Percentiles rank a stretch among this genome's conserved stretches.
Evolutionary conservation across 805 yeast genomes (phyloP).

Genomic region (Metschnikowia lochheadii): DNA sequence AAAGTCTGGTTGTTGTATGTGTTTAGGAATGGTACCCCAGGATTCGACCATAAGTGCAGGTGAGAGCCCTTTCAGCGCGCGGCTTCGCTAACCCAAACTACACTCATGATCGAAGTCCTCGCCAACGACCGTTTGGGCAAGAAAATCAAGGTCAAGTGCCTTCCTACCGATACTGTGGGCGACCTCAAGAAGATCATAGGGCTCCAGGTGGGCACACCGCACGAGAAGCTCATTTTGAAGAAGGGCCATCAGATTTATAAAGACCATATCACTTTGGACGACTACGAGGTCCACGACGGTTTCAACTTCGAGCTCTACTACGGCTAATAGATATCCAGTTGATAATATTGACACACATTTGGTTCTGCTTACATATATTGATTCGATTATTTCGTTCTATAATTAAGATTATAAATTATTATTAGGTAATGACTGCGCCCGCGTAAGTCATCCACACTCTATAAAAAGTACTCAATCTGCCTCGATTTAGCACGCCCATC

Average conservation of each 20-base stretch:
- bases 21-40: background rate
- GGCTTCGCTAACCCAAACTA: background rate
- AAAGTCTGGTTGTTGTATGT: too few relatives aligned
- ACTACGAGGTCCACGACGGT: conserved; percentile 90
- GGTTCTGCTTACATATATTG: background rate
- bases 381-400: background rate
- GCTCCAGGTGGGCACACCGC: conserved; percentile 73
- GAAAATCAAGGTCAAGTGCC: conserved; percentile 82
- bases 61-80: background rate
- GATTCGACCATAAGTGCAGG: background rate
- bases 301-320: conserved; percentile 82
- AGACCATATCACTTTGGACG: conserved; percentile 89
- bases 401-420: background rate
- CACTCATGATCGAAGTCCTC: conserved; percentile 37
- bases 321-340: conserved; percentile 27
- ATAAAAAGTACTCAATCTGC: conserved; percentile 52
- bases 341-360: too few relatives aligned
- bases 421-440: conserved; percentile 2
- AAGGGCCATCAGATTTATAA: conserved; percentile 83
- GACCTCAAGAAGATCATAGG: conserved; percentile 85
- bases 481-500: conserved; percentile 27
- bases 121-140: conserved; percentile 69
- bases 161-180: conserved; percentile 79
- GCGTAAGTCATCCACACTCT: conserved; percentile 6
- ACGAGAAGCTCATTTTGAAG: conserved; percentile 65